Evolutionary conservation across 2,329 filamentous ascomycete genomes (phyloP), one percentile per base, ranked within the genome.

Genomic region (Aspergillus sp.): DNA sequence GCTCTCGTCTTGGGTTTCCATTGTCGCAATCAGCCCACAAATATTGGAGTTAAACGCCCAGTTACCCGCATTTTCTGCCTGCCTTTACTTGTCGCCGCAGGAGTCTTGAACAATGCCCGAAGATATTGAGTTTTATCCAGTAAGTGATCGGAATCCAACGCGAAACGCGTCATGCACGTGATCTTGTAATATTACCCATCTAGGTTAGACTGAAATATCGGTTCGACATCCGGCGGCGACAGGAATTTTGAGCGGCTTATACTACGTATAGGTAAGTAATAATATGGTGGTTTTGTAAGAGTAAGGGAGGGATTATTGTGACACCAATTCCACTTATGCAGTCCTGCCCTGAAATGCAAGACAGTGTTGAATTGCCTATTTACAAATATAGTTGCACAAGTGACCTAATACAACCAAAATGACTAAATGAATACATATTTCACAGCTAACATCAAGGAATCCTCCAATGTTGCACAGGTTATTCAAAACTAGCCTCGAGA

Each of bases 401-500:
- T 21, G 23, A 33, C 24, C n/a, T 33, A 12, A 33, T 33, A 21
- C 21, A 21, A 31, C 4, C 27, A 9, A 11, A 11, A 37, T 37
- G 14, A 12, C 9, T 5, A 37, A 37, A 14, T 37, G 35, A 37
- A 48, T n/a, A n/a, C 4, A 49, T 21, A 49, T 17, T 50, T 50
- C 33, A 41, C 48, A 40, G 15, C 35, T 27, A 40, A 24, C 8
- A 9, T 11, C 33, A 24, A 12, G 1, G 24, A 9, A 21, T 27
- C 2, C 9, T 53, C 12, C 14, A 27, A 27, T 21, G 21, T 43
- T 24, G 24, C 21, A 57, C 17, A 46, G 41, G 24, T 40, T 45
- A 21, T 46, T 9, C 35, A 51, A 19, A 14, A 12, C 74, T 64
- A 88, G 71, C 86, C 85, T 54, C 86, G 76, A 73, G 87, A 93